Base-by-base conservation (phyloP, 805 yeast genomes). In the Sporopachydermia quercuum region DNA sequence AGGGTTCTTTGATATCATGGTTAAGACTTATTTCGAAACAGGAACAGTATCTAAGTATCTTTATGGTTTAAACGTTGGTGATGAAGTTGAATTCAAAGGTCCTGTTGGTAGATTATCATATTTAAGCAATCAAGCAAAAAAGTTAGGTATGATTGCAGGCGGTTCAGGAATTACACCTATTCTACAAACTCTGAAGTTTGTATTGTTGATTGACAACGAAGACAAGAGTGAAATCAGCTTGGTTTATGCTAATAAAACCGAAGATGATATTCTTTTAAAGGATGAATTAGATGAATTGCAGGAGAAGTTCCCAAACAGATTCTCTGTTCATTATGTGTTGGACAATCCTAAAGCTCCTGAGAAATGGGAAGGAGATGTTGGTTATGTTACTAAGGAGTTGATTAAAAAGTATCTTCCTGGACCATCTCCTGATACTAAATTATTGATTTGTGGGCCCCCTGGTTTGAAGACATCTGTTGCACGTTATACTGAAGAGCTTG, bases 101-200 rank as follows among this genome's bases (percentile, higher is more conserved):
- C 86, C 91, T 14, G 80, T 80, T 38, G 91, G 93, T 13, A 68
- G 77, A 54, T 73, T 82, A 57, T 56, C 71, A 23, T 78, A 78
- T 54, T 50, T 46, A n/a, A 49, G 62, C 11, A 78, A 78, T 52
- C 69, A 73, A 62, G 78, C 75, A 34, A 69, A 69, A 44, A 71
- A 75, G 43, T 65, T 82, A 42, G 75, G 76, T 15, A 66, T 82
- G 61, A 65, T 82, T 48, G 89, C 87, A 4, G 94, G 91, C 48
- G 94, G 94, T 15, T 74, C 89, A 0, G 94, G 94, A 40, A 77
- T 82, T 43, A 81, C 93, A 5, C 91, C 93, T 15, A 74, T 79
- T 52, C 64, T 82, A 47, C 86, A 82, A 55, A 78, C 81, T 13
- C 64, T 82, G 39, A 76, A 81, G 71, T 43, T 66, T 80, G 39